Evolutionary conservation across 2,329 filamentous ascomycete species (phyloP), one percentile per base, ranked within the genome.

Genomic region (Aspergillus chevalieri): DNA sequence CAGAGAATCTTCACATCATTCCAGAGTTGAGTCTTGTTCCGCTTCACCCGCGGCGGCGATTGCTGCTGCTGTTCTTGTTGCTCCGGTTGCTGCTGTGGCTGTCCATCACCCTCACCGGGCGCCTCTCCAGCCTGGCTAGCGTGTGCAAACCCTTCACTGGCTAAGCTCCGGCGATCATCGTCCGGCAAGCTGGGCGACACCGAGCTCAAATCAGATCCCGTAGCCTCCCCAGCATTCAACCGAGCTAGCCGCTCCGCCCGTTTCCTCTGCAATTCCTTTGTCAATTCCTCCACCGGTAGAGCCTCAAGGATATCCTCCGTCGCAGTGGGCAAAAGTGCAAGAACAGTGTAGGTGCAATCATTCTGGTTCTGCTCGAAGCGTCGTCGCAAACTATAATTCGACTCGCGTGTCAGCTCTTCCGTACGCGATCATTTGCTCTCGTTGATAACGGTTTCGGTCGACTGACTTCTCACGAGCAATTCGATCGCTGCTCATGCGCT

Each of bases 291-390:
- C 41, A 95, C 95, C 47, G 94, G 89, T 60, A 97, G 82, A 28
- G 86, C 84, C 58, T 89, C 84, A 62, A 96, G 77, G 61, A 98
- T 86, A 66, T 94, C 92, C 58, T 93, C 84, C 21, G 91, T 91
- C 6, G 90, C 88, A 30, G 92, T 95, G 4, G 93, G 93, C 8
- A 98, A 80, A 48, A 98, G 83, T 26, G 92, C 93, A n/a, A 97
- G 84, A 42, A 97, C 90, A 34, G 93, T 98, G 68, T 94, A 96
- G 44, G 92, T 96, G 73, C 93, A 98, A 72, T 98, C 93, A 67
- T 95, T 92, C 68, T 98, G 93, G 70, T 98, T 98, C 72, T 98
- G 93, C 70, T 97, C 89, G 73, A 98, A 98, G 65, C 93, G 87
- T 51, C 93, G 87, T 46, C 91, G 90, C 53, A 98, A 81, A 71